phyloP scores from a whole-genome alignment of 163 green algal genomes.

The Scenedesmus sp. region DNA sequence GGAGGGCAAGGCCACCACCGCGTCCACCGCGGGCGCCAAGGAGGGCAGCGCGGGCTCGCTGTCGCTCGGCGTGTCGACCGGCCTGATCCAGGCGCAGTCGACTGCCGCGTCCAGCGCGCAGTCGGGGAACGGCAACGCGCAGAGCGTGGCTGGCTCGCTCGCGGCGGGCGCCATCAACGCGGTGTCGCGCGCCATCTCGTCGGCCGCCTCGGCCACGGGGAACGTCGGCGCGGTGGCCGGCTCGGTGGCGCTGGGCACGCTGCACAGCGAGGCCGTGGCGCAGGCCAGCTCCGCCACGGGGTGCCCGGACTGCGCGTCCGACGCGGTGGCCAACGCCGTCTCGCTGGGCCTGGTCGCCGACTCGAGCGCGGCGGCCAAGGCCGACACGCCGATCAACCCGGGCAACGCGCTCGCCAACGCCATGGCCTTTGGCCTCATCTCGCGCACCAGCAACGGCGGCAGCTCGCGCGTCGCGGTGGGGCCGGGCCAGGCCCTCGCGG shows the following conservation, averaged over 20 bases:
- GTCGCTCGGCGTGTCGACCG: neutral
- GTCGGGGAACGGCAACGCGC: slow-evolving; percentile 10
- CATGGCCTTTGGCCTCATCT: slow-evolving; percentile 35
- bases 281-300: neutral
- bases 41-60: neutral
- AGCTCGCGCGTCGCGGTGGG: slow-evolving; percentile 21
- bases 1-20: slow-evolving; percentile 23
- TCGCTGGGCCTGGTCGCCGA: slow-evolving; percentile 25
- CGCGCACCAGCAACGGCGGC: slow-evolving; percentile 35
- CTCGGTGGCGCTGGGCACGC: neutral
- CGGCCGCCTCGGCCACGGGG: neutral
- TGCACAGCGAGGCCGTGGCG: slow-evolving; percentile 21
- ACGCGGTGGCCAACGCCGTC: slow-evolving; percentile 16
- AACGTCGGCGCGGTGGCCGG: neutral
- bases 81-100: slow-evolving; percentile 19
- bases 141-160: neutral
- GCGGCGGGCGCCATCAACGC: slow-evolving; percentile 4
- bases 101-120: neutral
- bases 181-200: neutral
- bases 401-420: slow-evolving; percentile 42
- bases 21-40: neutral
- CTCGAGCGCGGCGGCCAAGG: slow-evolving; percentile 2
- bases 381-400: slow-evolving; percentile 19
- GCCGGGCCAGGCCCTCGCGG: slow-evolving; percentile 28
- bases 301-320: slow-evolving; percentile 15